phyloP scores from a whole-genome alignment of 2,329 filamentous ascomycete genomes.

The Sclerotinia sclerotiorum region DNA sequence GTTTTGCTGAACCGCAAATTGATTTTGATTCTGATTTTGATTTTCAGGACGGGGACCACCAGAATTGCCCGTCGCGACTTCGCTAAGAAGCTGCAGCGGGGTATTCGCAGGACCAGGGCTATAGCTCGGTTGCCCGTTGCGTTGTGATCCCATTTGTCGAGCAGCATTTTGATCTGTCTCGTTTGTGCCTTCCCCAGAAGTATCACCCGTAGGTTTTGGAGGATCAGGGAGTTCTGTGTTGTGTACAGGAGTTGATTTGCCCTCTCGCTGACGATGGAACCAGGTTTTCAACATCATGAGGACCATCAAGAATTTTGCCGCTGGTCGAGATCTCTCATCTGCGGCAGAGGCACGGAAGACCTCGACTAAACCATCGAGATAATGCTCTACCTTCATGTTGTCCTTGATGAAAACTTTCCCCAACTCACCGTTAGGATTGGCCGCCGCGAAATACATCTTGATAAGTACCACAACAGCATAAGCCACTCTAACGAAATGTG shows the following conservation, averaged over 20 bases:
- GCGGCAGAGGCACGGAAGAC: slow-evolving; percentile 65
- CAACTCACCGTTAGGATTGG: slow-evolving; percentile 62
- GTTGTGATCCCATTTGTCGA: slow-evolving; percentile 13
- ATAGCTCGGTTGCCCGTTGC: slow-evolving; percentile 33
- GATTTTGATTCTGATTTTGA: slow-evolving; percentile 31
- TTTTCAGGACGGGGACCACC: slow-evolving; percentile 32
- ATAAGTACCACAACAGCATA: slow-evolving; percentile 59
- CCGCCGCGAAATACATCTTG: slow-evolving; percentile 61
- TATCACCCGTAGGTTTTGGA: not conserved
- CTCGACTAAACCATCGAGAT: slow-evolving; percentile 68
- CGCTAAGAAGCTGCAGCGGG: slow-evolving; percentile 44
- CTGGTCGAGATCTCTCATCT: slow-evolving; percentile 62
- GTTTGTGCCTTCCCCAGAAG: slow-evolving; percentile 1
- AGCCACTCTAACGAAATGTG: slow-evolving; percentile 53
- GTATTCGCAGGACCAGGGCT: slow-evolving; percentile 40
- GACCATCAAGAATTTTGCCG: slow-evolving; percentile 69
- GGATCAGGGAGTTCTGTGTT: not conserved
- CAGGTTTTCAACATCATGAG: slow-evolving; percentile 68
- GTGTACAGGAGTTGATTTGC: slow-evolving; percentile 25
- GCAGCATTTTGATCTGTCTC: not conserved
- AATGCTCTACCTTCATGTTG: slow-evolving; percentile 63
- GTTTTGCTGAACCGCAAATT: slow-evolving; percentile 29
- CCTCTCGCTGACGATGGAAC: slow-evolving; percentile 44
- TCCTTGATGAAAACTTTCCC: slow-evolving; percentile 68
- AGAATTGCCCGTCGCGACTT: slow-evolving; percentile 44